Evolutionary conservation across 164 flowering plant genomes (phyloP), one percentile per base, ranked within the genome.

Genomic region (Taxillus chinensis): DNA sequence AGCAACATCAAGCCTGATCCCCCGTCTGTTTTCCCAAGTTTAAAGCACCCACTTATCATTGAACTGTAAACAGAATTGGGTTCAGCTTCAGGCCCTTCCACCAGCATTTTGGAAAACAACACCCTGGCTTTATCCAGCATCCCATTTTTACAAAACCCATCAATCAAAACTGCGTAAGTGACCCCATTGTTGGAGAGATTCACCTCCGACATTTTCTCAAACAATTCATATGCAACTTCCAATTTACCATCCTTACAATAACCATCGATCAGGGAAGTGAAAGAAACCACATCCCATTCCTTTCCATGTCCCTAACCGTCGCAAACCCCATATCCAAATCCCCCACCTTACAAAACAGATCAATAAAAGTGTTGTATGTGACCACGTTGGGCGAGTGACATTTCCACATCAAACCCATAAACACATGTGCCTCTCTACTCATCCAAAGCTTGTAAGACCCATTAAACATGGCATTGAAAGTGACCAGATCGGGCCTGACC

Each of bases 191-290:
- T 72, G 16, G 16, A 37, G n/a, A 72, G 17, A 0, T 59, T 55
- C 14, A 46, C 59, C 50, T 57, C 51, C 27, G n/a, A 51, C 80
- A 79, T 74, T 46, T 60, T 68, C 57, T 67, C 60, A 51, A 57
- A 71, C 63, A 77, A 60, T 37, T 68, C 66, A 64, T 74, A 66
- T 2, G 83, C 83, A 61, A 48, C 67, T 54, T 77, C 72, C 58
- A 77, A 40, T 53, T 67, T 41, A 43, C 78, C 83, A 54, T 43
- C 55, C 64, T 71, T 79, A 60, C 77, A 79, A 60, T 60, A 59
- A 57, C 78, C 78, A 66, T 79, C 77, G 60, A 79, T 77, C 69
- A 76, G 73, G 64, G 69, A 64, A 46, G 80, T 77, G 62, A 65
- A 74, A n/a, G 67, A 63, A 65, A 74, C 67, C 59, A 57, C 45